phyloP scores from a whole-genome alignment of 257 asterid genomes.

The Gardenia jasminoides region DNA sequence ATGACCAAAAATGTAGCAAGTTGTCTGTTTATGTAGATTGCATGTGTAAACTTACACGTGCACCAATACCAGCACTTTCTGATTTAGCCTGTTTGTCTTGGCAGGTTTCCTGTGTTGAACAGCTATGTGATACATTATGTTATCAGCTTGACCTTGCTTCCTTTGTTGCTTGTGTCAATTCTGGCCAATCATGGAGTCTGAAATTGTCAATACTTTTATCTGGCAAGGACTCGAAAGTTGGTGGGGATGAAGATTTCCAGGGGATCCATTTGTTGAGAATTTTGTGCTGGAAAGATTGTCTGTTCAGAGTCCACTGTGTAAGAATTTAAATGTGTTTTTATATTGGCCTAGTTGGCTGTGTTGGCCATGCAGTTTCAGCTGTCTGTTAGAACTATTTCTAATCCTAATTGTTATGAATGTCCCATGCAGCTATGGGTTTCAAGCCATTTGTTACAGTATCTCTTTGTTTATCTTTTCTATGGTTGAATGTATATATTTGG shows the following conservation, averaged over 20 bases:
- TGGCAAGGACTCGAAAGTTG: slow-evolving; percentile 52
- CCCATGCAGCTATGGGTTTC: background rate
- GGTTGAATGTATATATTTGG: background rate
- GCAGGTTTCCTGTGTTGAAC: slow-evolving; percentile 87
- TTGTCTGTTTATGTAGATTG: background rate
- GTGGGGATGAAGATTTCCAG: slow-evolving; percentile 46
- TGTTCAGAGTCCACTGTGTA: slow-evolving; percentile 95
- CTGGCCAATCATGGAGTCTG: slow-evolving; percentile 88
- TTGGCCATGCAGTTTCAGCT: background rate
- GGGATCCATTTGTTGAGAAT: slow-evolving; percentile 95
- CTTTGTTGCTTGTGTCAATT: slow-evolving; percentile 83
- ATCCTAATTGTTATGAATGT: background rate
- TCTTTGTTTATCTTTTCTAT: background rate
- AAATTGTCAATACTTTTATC: slow-evolving; percentile 76
- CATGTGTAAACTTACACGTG: background rate
- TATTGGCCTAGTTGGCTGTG: background rate
- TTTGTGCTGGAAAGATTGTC: slow-evolving; percentile 93
- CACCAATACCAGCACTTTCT: background rate
- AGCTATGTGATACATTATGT: slow-evolving; percentile 91
- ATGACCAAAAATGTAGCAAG: background rate
- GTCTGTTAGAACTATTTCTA: background rate
- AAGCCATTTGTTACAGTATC: slow-evolving; percentile 3
- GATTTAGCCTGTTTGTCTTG: slow-evolving; percentile 30
- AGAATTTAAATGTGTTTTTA: slow-evolving; percentile 27
- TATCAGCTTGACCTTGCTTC: slow-evolving; percentile 93